These are phyloP conservation scores for Kodamaea arcana DNA, from an alignment of 1,139 yeast species.

Conservation along the genomic window DNA sequence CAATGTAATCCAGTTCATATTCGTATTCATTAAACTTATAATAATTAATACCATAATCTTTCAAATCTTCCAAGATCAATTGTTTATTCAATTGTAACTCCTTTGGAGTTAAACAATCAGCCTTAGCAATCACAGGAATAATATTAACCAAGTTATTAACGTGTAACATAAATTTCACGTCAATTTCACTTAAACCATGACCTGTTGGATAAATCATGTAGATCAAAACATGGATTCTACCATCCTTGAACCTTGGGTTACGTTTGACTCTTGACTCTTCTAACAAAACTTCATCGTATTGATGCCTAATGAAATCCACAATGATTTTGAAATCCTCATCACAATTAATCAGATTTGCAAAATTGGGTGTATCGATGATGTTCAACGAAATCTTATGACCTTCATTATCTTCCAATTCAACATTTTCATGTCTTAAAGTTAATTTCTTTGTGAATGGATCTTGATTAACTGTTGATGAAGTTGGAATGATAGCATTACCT, in stretches of 20 bases:
- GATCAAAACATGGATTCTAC: conserved; percentile 44
- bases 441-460: conserved; percentile 42
- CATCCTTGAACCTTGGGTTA: conserved; percentile 46
- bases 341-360: conserved; percentile 61
- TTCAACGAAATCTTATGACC: conserved; percentile 47
- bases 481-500: conserved; percentile 47
- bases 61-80: conserved; percentile 42
- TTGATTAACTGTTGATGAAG: conserved; percentile 35
- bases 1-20: conserved; percentile 44
- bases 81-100: conserved; percentile 36
- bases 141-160: conserved; percentile 41
- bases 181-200: conserved; percentile 44
- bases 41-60: conserved; percentile 35
- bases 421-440: conserved; percentile 46
- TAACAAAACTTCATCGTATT: conserved; percentile 47
- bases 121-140: conserved; percentile 41
- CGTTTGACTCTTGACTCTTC: conserved; percentile 48
- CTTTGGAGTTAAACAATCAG: conserved; percentile 37
- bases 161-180: conserved; percentile 38
- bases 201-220: conserved; percentile 48
- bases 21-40: conserved; percentile 49
- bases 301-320: conserved; percentile 48
- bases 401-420: conserved; percentile 49
- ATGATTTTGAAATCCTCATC: conserved; percentile 42
- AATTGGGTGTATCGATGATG: conserved; percentile 66